Percentiles rank a stretch among this genome's conserved stretches.
Evolutionary conservation across 805 yeast genomes (phyloP).

Genomic region (Candida golubevii): DNA sequence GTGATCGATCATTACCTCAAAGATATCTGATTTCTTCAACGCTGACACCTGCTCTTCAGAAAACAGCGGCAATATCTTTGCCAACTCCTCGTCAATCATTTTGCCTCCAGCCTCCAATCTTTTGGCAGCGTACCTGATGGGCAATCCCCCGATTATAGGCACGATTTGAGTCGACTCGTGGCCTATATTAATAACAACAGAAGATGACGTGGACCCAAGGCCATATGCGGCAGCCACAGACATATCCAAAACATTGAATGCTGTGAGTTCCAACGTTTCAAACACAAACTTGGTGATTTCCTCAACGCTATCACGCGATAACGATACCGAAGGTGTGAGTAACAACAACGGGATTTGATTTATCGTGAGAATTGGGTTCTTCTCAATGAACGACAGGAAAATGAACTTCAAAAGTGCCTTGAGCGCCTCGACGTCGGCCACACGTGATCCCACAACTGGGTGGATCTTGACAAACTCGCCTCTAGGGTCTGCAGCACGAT

Average conservation of each 20-base stretch:
- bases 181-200: constrained; percentile 80
- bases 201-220: constrained; percentile 57
- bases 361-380: constrained; percentile 46
- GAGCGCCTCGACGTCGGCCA: constrained; percentile 67
- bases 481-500: constrained; percentile 26
- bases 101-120: constrained; percentile 61
- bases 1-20: constrained; percentile 72
- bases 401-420: constrained; percentile 52
- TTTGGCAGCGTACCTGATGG: constrained; percentile 50
- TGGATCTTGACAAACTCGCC: constrained; percentile 41
- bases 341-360: constrained; percentile 68
- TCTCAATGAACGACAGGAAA: constrained; percentile 34
- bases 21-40: constrained; percentile 70
- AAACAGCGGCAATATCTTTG: constrained; percentile 54
- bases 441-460: constrained; percentile 64
- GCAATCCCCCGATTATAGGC: constrained; percentile 73
- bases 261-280: constrained; percentile 68
- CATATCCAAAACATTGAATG: constrained; percentile 64
- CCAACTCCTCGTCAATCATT: constrained; percentile 52
- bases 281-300: constrained; percentile 67
- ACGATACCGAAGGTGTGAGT: constrained; percentile 54
- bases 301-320: constrained; percentile 70
- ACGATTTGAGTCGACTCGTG: constrained; percentile 67
- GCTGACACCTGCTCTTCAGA: constrained; percentile 58
- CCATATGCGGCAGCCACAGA: constrained; percentile 73